phyloP scores from a whole-genome alignment of 1,284 basidiomycete genomes.

The Leccinum fuscescens region DNA sequence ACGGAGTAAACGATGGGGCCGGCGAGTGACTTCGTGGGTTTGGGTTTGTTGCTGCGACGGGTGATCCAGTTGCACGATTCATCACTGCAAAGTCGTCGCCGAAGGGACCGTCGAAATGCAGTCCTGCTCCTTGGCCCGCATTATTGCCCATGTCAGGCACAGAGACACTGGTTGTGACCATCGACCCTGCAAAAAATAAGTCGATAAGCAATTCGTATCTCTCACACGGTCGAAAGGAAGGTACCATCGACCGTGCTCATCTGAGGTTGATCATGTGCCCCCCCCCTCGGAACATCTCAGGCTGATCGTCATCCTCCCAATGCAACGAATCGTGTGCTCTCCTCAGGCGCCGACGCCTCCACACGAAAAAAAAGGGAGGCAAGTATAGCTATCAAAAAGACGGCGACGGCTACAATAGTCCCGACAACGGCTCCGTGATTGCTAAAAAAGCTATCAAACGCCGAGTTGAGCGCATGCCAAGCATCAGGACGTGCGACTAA shows the following conservation, averaged over 20 bases:
- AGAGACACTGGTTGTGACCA: neutral
- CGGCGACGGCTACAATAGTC: conserved; percentile 53
- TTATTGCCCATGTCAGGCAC: neutral
- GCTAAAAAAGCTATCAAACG: conserved; percentile 46
- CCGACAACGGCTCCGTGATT: conserved; percentile 56
- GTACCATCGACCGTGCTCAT: conserved; percentile 8
- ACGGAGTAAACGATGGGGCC: conserved; percentile 7
- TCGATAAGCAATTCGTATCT: neutral
- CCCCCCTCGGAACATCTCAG: conserved; percentile 9
- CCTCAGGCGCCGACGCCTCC: conserved; percentile 40
- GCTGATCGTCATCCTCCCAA: conserved; percentile 32
- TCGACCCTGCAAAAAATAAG: neutral
- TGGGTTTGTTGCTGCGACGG: conserved; percentile 18
- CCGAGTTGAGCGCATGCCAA: neutral
- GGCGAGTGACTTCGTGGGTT: conserved; percentile 4
- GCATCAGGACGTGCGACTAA: neutral
- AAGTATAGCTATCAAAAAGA: conserved; percentile 38
- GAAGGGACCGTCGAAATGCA: neutral
- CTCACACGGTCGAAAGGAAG: neutral
- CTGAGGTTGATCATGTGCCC: conserved; percentile 19
- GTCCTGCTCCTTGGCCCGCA: neutral
- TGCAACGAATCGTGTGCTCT: conserved; percentile 37
- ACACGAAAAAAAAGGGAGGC: conserved; percentile 37
- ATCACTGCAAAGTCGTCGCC: neutral
- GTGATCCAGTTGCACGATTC: conserved; percentile 12